Percentiles rank a stretch among this genome's conserved stretches.
Conservation (phyloP, 129 eudicot genomes). For the Escallonia rubra region DNA sequence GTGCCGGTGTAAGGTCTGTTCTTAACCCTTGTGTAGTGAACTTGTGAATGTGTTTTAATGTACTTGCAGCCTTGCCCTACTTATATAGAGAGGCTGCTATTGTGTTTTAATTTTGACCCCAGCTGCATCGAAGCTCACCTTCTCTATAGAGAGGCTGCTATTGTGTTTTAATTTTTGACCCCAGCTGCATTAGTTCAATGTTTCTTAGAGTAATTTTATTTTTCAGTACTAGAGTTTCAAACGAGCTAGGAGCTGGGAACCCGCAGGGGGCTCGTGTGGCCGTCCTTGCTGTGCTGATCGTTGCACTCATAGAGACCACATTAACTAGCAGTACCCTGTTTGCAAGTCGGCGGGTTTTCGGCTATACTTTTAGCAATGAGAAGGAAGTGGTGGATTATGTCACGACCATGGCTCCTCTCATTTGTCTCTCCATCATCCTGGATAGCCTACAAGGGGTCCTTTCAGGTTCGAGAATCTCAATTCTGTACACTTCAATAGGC, state of each 20-base stretch:
- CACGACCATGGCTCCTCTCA: conserved; percentile 58
- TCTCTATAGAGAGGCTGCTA: not conserved
- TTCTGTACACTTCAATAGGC: too few species aligned
- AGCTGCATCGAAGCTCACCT: too few species aligned
- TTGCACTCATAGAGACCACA: conserved; percentile 38
- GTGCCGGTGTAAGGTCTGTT: conserved; percentile 65
- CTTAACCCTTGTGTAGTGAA: not conserved
- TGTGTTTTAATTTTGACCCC: too few species aligned
- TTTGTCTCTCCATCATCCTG: conserved; percentile 44
- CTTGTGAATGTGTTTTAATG: not conserved
- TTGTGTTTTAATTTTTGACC: too few species aligned
- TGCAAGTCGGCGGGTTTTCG: conserved; percentile 43
- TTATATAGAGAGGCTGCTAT: too few species aligned
- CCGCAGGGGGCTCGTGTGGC: conserved; percentile 54
- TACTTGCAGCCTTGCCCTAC: not conserved
- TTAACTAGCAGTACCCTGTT: conserved; percentile 33
- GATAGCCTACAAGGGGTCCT: conserved; percentile 65
- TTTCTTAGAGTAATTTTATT: not conserved
- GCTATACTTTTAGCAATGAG: conserved; percentile 65
- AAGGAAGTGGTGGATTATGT: conserved; percentile 75
- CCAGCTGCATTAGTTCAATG: not conserved
- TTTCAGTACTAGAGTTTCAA: conserved; percentile 67
- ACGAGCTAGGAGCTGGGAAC: conserved; percentile 67
- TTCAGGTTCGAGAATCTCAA: conserved; percentile 32
- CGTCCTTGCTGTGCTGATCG: conserved; percentile 40